Evolutionary conservation across 73 alveolate species (phyloP).

Genomic region (Breviolum minutum): DNA sequence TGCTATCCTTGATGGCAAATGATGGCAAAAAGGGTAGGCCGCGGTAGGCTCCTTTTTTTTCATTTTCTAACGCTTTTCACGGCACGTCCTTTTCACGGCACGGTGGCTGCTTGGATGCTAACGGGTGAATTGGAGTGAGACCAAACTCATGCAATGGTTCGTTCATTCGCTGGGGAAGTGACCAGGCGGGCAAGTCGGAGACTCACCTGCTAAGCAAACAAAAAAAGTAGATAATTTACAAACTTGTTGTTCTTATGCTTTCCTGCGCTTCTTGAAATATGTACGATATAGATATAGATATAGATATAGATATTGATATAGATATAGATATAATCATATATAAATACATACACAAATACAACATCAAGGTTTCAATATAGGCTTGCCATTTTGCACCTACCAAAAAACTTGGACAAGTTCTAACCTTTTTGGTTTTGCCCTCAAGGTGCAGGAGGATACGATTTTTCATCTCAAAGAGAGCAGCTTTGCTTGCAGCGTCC

Average conservation of each 20-base stretch:
- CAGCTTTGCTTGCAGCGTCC: not conserved
- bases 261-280: no score
- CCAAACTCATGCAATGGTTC: slow-evolving; percentile 11
- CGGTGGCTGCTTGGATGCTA: not conserved
- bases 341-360: no score
- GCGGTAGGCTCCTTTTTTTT: not conserved
- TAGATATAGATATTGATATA: no score
- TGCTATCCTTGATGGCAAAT: not conserved
- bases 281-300: no score
- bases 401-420: not conserved
- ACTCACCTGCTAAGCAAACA: no score
- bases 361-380: not conserved
- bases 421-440: not conserved
- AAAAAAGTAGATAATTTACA: no score
- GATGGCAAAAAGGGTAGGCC: no score
- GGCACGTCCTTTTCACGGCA: not conserved
- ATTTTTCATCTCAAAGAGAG: not conserved
- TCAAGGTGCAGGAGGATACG: not conserved
- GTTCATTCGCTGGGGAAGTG: no score
- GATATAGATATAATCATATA: no score
- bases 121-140: slow-evolving; percentile 31
- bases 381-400: not conserved
- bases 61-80: not conserved
- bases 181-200: no score
- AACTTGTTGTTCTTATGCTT: no score